Evolutionary conservation across 108 stramenopile genomes (phyloP).

Genomic region (Epipyxis sp.): DNA sequence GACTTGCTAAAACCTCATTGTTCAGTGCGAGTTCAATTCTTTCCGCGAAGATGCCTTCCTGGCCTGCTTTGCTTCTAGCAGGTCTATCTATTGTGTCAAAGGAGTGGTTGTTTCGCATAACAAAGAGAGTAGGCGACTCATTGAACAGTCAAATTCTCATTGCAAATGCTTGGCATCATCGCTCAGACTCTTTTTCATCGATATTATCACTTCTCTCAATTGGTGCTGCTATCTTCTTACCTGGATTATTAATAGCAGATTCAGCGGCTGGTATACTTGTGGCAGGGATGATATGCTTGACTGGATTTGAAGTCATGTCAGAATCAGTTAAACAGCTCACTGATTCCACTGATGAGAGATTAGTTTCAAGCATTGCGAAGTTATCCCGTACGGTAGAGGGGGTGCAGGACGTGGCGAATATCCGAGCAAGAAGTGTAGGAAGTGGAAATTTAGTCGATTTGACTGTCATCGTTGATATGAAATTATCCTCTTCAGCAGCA

Average conservation of each 20-base stretch:
- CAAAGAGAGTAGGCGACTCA: conserved; percentile 70
- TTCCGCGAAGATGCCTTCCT: conserved; percentile 49
- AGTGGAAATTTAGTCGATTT: not conserved
- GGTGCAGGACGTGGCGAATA: not conserved
- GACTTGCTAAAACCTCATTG: conserved; percentile 50
- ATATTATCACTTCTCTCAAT: conserved; percentile 81
- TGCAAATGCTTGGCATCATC: conserved; percentile 97
- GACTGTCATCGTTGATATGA: not conserved
- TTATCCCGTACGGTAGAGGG: not conserved
- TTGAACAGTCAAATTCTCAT: conserved; percentile 83
- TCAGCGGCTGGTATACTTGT: conserved; percentile 85
- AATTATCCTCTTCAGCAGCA: not conserved
- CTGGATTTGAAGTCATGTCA: conserved; percentile 64
- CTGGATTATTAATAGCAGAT: conserved; percentile 70
- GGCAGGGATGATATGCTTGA: conserved; percentile 86
- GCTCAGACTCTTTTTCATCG: conserved; percentile 86
- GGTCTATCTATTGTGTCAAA: conserved; percentile 75
- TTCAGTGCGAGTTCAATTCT: conserved; percentile 47
- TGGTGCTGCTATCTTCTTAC: conserved; percentile 70
- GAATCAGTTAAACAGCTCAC: conserved; percentile 54
- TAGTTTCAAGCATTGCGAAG: conserved; percentile 38
- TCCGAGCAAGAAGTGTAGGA: not conserved
- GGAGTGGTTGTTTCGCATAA: conserved; percentile 85
- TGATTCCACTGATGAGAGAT: conserved; percentile 41
- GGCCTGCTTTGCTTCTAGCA: conserved; percentile 73